Percentiles rank a stretch among this genome's conserved stretches.
These are phyloP conservation scores for Tetrapisispora pingtungensis DNA, from an alignment of 805 yeast genomes.

Conservation along the genomic window DNA sequence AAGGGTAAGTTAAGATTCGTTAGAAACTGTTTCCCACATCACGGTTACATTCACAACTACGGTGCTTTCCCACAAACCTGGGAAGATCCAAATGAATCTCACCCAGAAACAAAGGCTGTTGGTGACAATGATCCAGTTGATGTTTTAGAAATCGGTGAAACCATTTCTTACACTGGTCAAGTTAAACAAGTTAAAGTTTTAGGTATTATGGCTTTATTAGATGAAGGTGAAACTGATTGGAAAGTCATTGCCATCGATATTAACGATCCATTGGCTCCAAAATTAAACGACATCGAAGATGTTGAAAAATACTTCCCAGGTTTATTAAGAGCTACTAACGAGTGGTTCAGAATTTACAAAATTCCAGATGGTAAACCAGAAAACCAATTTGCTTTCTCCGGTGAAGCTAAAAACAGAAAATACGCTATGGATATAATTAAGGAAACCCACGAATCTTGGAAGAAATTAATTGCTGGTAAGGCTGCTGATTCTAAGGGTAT, in stretches of 20 bases:
- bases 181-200: conserved; percentile 83
- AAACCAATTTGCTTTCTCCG: conserved; percentile 94
- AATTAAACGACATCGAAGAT: conserved; percentile 83
- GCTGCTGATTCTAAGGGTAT: conserved; percentile 52
- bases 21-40: conserved; percentile 96
- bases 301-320: conserved; percentile 88
- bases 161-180: conserved; percentile 56
- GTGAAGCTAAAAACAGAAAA: conserved; percentile 77
- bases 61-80: conserved; percentile 97
- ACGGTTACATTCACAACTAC: conserved; percentile 96
- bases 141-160: conserved; percentile 72
- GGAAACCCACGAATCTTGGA: conserved; percentile 84
- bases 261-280: conserved; percentile 80
- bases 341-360: conserved; percentile 98
- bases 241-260: conserved; percentile 83
- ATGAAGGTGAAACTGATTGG: conserved; percentile 88
- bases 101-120: conserved; percentile 54
- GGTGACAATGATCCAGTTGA: conserved; percentile 87
- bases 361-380: conserved; percentile 96
- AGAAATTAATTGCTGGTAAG: conserved; percentile 57
- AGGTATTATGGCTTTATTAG: conserved; percentile 91
- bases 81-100: conserved; percentile 62
- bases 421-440: conserved; percentile 78
- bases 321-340: conserved; percentile 83
- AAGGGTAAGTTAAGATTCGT: conserved; percentile 94